A percentile compares a stretch with the other conserved stretches of the same genome.
phyloP scores from a whole-genome alignment of 371 early-diverging fungal genomes.

The Apophysomyces ossiformis region DNA sequence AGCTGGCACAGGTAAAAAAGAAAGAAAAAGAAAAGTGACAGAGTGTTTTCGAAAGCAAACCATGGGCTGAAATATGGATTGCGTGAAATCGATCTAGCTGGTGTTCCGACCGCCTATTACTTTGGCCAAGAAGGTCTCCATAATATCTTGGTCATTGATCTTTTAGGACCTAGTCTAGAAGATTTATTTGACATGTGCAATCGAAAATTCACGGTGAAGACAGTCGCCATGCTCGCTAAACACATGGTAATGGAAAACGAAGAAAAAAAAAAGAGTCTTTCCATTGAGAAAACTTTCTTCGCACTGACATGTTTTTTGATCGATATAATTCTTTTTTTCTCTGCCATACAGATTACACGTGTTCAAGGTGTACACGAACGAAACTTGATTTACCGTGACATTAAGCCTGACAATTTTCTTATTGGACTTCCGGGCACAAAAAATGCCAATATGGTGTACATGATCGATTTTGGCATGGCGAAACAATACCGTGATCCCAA shows the following conservation, averaged over 20 bases:
- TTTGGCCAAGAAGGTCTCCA: slow-evolving; percentile 95
- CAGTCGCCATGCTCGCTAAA: slow-evolving; percentile 94
- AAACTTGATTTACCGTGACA: slow-evolving; percentile 96
- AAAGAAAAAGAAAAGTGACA: slow-evolving; percentile 63
- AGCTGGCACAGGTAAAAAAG: slow-evolving; percentile 44
- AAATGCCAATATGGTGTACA: slow-evolving; percentile 57
- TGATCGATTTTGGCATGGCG: slow-evolving; percentile 93
- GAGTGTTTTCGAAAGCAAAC: too few species aligned
- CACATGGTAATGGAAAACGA: slow-evolving; percentile 74
- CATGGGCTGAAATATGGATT: too few species aligned
- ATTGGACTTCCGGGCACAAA: slow-evolving; percentile 72
- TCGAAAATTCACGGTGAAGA: slow-evolving; percentile 89
- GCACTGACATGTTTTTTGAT: too few species aligned
- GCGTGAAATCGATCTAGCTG: slow-evolving; percentile 53
- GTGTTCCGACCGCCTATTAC: slow-evolving; percentile 88
- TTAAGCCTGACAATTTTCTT: slow-evolving; percentile 99
- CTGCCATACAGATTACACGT: slow-evolving; percentile 65
- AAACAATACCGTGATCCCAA: slow-evolving; percentile 87
- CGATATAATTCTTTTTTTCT: too few species aligned
- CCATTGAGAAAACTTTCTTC: too few species aligned
- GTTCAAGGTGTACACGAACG: slow-evolving; percentile 94
- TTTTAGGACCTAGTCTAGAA: slow-evolving; percentile 94
- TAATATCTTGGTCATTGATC: slow-evolving; percentile 94
- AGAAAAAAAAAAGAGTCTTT: too few species aligned
- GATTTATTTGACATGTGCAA: slow-evolving; percentile 94